Evolutionary conservation across 176 grass and related monocot genomes (phyloP).

Genomic region (Bolboschoenus planiculmis): DNA sequence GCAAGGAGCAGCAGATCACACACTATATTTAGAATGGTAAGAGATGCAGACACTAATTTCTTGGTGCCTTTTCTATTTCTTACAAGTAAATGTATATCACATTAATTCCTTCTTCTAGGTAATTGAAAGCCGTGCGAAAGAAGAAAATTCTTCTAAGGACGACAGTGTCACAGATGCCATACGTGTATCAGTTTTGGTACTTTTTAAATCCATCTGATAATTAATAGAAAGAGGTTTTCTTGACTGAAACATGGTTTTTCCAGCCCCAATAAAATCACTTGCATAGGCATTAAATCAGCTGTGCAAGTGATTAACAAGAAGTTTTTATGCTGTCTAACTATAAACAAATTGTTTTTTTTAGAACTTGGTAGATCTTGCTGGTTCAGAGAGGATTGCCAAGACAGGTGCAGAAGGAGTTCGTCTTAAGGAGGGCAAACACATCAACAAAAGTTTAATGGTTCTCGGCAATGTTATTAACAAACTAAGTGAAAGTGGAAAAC

Average conservation of each 20-base stretch:
- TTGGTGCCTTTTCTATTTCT: conserved; percentile 8
- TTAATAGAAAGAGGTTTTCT: not conserved
- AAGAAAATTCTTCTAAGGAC: conserved; percentile 37
- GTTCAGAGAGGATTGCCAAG: conserved; percentile 81
- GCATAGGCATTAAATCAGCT: not conserved
- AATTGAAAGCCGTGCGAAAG: conserved; percentile 78
- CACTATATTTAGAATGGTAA: conserved; percentile 98
- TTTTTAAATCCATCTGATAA: conserved; percentile 2
- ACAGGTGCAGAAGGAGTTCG: conserved; percentile 82
- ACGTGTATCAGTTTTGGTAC: conserved; percentile 81
- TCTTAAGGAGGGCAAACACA: conserved; percentile 84
- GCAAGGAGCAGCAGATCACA: conserved; percentile 74
- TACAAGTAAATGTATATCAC: not conserved
- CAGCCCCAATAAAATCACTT: not conserved
- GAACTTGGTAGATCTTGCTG: conserved; percentile 95
- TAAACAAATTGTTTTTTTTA: conserved; percentile 25
- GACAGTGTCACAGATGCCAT: conserved; percentile 34
- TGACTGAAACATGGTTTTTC: not conserved
- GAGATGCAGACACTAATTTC: not conserved
- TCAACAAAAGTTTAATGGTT: conserved; percentile 94
- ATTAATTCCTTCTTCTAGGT: conserved; percentile 36
- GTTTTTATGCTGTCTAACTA: not conserved
- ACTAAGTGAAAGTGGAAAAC: conserved; percentile 72
- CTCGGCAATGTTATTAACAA: conserved; percentile 99
- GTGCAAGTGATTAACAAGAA: not conserved